A percentile compares a stretch with the other conserved stretches of the same genome.
Conservation (phyloP, 2,329 filamentous ascomycete species). For the Botrytis aclada region DNA sequence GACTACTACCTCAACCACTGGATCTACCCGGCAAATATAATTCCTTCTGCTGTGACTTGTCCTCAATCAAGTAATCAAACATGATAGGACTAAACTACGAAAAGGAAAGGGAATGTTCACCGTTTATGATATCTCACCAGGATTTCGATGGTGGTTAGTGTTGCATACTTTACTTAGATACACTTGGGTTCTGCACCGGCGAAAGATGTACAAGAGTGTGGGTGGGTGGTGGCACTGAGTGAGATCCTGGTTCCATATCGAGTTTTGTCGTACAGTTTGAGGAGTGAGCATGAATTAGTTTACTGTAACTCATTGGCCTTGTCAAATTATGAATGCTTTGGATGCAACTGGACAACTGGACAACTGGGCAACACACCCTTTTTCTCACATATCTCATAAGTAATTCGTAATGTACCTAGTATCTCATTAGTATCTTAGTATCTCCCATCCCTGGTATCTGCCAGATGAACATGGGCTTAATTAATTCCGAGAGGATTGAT, state of each 20-base stretch:
- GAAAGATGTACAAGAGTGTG: conserved; percentile 7
- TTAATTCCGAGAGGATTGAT: conserved; percentile 15
- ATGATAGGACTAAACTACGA: neutral
- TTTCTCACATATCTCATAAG: neutral
- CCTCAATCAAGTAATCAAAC: neutral
- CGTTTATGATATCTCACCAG: conserved; percentile 8
- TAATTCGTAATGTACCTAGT: conserved; percentile 3
- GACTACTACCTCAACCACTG: neutral
- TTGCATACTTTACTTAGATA: neutral
- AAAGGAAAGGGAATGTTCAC: conserved; percentile 13
- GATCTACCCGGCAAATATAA: neutral
- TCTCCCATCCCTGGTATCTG: neutral
- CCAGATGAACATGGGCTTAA: conserved; percentile 16
- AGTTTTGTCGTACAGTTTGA: conserved; percentile 10
- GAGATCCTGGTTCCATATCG: conserved; percentile 4
- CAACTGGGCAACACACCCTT: neutral
- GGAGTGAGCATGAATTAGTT: conserved; percentile 2
- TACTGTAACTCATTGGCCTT: neutral
- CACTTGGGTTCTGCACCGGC: conserved; percentile 8
- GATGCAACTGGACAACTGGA: neutral
- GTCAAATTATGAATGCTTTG: neutral
- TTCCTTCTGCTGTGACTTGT: neutral
- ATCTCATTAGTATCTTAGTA: neutral
- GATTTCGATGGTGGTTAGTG: conserved; percentile 6
- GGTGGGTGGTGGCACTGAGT: neutral